A percentile compares a stretch with the other conserved stretches of the same genome.
These are phyloP conservation scores for Botrytis byssoidea DNA, from an alignment of 2,329 filamentous ascomycete genomes.

Conservation along the genomic window DNA sequence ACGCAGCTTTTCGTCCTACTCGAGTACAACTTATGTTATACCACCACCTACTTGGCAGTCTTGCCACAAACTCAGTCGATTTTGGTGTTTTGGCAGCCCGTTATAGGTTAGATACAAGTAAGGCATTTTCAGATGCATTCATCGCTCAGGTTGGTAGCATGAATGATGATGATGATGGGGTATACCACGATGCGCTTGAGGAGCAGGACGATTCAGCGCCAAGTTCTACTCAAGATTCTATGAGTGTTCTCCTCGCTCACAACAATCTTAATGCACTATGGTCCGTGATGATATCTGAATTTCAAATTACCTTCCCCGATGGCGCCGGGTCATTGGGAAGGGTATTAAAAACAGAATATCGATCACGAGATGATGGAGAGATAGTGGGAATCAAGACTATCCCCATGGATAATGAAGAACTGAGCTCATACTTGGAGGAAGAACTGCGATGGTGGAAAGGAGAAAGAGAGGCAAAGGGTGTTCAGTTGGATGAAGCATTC, in stretches of 20 bases:
- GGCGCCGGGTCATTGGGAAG: conserved; percentile 54
- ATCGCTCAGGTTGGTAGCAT: conserved; percentile 70
- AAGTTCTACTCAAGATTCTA: conserved; percentile 33
- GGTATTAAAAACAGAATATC: conserved; percentile 57
- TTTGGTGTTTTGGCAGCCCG: conserved; percentile 67
- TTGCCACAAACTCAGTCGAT: conserved; percentile 69
- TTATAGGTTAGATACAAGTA: conserved; percentile 65
- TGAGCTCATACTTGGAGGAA: conserved; percentile 65
- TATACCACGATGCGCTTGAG: conserved; percentile 50
- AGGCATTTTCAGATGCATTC: conserved; percentile 74
- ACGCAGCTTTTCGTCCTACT: conserved; percentile 66
- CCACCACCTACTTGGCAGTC: conserved; percentile 74
- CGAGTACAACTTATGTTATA: conserved; percentile 89
- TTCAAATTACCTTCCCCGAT: conserved; percentile 46
- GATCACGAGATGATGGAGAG: conserved; percentile 46
- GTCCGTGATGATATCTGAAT: conserved; percentile 61
- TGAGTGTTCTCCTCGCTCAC: conserved; percentile 51
- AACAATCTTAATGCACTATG: conserved; percentile 61
- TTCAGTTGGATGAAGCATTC: conserved; percentile 79
- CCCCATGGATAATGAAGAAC: conserved; percentile 60
- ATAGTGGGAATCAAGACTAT: conserved; percentile 61
- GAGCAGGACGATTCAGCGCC: conserved; percentile 33
- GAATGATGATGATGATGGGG: conserved; percentile 55
- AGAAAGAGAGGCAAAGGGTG: conserved; percentile 67
- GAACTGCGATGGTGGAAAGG: conserved; percentile 90